Evolutionary conservation across 2,329 filamentous ascomycete genomes (phyloP), one percentile per base, ranked within the genome.

Genomic region (Podosphaera xanthii): DNA sequence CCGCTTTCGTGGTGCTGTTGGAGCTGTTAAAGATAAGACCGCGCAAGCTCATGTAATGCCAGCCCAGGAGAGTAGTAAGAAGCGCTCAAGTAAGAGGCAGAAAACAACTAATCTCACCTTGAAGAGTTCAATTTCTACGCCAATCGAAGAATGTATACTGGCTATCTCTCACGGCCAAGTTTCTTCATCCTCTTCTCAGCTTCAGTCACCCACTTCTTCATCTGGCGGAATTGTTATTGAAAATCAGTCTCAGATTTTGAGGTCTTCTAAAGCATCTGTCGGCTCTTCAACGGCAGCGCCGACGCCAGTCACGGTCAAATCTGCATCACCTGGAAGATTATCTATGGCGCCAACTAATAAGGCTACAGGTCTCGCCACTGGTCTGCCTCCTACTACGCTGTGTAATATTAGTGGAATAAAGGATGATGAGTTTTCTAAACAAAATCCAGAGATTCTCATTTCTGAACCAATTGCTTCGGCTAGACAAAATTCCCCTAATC

Each of bases 1-100:
- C 71, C 83, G 89, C 44, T 77, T 97, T 65, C 82, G 83, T 68
- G 87, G 87, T 60, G 89, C 83, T 0, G 87, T 94, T n/a, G 84
- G 84, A 14, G 86, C 76, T 12, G 79, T 77, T 50, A 83, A 79
- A 64, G 79, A 81, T 59, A 74, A 74, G 70, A 56, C 65, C 64
- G 31, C 65, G 5, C 10, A 44, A 7, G 10, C 5, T 44, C 40
- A 8, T 14, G n/a, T 7, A 8, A 44, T 12, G 40, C 10, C 5
- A 44, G 40, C 10, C n/a, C 5, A 44, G n/a, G 40, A 14, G n/a
- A 44, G n/a, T 44, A 44, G 10, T 12, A 44, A 44, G n/a, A 44
- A 44, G 10, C 40, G 40, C n/a, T 12, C 40, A 12, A 44, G 40
- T 12, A 44, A 44, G 10, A 44, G 40, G 10, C 40, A 44, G n/a